Conservation (phyloP, 139 green algal species). For the Chlorella sorokiniana region DNA sequence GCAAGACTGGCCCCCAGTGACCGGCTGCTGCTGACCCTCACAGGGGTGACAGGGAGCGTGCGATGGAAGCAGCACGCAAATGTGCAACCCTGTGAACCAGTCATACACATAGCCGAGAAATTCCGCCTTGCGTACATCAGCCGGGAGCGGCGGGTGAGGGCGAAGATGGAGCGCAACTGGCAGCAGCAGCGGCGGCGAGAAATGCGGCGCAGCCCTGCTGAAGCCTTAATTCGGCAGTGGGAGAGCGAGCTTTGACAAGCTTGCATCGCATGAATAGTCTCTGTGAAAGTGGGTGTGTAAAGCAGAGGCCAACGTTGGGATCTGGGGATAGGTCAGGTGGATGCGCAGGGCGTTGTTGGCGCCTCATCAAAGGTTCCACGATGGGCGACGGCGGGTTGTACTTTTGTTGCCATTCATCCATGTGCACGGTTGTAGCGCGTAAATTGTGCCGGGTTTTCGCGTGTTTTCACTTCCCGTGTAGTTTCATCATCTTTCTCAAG, state of each 20-base stretch:
- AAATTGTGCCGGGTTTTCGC: no score
- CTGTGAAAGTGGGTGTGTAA: no score
- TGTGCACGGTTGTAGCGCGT: no score
- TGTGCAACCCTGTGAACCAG: not conserved
- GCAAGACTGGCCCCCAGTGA: not conserved
- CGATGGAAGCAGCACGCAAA: not conserved
- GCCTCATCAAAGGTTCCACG: no score
- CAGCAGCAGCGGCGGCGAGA: constrained; percentile 2
- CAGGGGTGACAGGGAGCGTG: constrained; percentile 20
- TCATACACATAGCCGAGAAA: constrained; percentile 35
- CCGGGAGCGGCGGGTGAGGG: not conserved
- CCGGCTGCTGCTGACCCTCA: not conserved
- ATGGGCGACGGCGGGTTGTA: no score
- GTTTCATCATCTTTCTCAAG: not conserved
- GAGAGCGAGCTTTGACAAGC: constrained; percentile 26
- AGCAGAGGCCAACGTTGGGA: no score
- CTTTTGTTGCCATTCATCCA: no score
- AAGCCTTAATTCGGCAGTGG: constrained; percentile 20
- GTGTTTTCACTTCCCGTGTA: not conserved
- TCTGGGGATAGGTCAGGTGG: no score
- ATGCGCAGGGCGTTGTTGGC: no score
- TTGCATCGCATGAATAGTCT: no score
- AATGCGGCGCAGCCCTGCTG: not conserved
- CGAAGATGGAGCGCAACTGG: not conserved
- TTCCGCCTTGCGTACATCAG: constrained; percentile 19